These are phyloP conservation scores for Santalum album DNA, from an alignment of 164 flowering plant genomes.

Conservation along the genomic window DNA sequence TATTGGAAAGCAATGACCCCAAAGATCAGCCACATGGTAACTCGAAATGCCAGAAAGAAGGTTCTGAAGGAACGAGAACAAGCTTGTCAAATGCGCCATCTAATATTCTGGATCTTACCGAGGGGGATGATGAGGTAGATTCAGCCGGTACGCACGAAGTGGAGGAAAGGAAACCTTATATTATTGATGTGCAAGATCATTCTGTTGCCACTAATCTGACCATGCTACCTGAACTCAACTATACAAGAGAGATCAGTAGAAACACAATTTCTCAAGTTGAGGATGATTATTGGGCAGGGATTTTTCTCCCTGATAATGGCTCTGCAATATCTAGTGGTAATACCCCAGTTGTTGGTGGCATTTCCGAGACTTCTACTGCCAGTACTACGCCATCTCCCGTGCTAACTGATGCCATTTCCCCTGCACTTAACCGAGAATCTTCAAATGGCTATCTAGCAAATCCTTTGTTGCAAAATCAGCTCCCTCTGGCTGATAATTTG, in stretches of 20 bases:
- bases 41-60: slow-evolving; percentile 15
- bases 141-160: slow-evolving; percentile 11
- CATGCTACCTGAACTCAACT: slow-evolving; percentile 8
- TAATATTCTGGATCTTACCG: slow-evolving; percentile 52
- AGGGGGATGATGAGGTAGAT: slow-evolving; percentile 28
- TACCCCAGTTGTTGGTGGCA: slow-evolving; percentile 10
- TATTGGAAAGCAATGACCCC: slow-evolving; percentile 22
- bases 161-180: slow-evolving; percentile 54
- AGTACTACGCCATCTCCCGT: slow-evolving; percentile 22
- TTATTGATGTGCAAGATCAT: slow-evolving; percentile 8
- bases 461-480: slow-evolving; percentile 15
- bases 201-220: slow-evolving; percentile 6
- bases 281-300: slow-evolving; percentile 32
- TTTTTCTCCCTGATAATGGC: slow-evolving; percentile 10
- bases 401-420: slow-evolving; percentile 38
- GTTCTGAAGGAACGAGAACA: slow-evolving; percentile 16
- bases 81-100: slow-evolving; percentile 5
- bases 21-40: slow-evolving; percentile 16
- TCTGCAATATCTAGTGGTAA: slow-evolving; percentile 9
- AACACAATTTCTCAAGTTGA: slow-evolving; percentile 13
- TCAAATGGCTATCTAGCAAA: slow-evolving; percentile 14
- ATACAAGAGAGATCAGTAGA: slow-evolving; percentile 13
- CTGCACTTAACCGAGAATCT: slow-evolving; percentile 26
- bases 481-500: slow-evolving; percentile 14
- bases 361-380: slow-evolving; percentile 8